These are phyloP conservation scores for Fraxinus velutina DNA, from an alignment of 305 asterid genomes.

Conservation along the genomic window DNA sequence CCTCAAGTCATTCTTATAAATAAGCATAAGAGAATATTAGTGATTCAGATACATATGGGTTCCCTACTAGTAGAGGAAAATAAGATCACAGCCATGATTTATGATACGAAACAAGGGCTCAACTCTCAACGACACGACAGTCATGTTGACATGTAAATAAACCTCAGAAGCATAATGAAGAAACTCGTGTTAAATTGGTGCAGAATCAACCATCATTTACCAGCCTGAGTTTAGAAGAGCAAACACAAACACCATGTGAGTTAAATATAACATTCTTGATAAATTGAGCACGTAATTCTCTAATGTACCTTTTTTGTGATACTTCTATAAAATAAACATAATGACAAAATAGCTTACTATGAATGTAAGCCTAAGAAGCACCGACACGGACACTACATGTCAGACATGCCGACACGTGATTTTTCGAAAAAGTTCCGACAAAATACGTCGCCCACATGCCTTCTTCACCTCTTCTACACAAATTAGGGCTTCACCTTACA, in stretches of 20 bases:
- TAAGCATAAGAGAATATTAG: neutral
- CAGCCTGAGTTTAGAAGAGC: neutral
- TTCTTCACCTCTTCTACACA: neutral
- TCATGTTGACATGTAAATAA: neutral
- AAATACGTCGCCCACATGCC: neutral
- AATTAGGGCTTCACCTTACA: neutral
- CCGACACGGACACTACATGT: neutral
- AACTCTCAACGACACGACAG: neutral
- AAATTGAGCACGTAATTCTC: neutral
- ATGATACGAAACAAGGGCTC: neutral
- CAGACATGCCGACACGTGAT: neutral
- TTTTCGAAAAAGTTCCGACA: neutral
- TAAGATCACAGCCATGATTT: neutral
- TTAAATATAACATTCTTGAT: neutral
- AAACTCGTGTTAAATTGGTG: neutral
- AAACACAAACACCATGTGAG: neutral
- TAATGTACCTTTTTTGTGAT: neutral
- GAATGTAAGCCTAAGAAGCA: neutral
- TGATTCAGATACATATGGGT: neutral
- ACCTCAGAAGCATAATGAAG: neutral
- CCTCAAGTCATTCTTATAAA: neutral
- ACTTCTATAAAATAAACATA: neutral
- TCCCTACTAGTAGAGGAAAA: neutral
- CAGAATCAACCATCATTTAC: neutral
- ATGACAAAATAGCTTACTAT: neutral